phyloP scores from a whole-genome alignment of 495 filamentous ascomycete genomes.

The Penicillium samsonianum region DNA sequence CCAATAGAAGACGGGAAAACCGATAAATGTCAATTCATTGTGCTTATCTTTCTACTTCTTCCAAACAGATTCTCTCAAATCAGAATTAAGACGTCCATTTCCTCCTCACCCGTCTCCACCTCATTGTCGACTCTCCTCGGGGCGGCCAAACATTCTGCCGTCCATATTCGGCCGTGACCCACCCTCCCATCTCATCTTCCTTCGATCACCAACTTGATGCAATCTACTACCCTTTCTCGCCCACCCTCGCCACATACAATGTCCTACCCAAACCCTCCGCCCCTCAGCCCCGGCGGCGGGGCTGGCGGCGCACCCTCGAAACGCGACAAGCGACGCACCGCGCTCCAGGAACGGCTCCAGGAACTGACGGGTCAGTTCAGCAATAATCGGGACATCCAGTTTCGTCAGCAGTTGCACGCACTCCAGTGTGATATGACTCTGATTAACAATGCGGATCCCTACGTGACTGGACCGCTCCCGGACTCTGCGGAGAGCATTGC shows the following conservation, averaged over 20 bases:
- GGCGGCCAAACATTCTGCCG: conserved; percentile 32
- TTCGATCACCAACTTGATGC: conserved; percentile 14
- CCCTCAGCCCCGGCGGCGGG: conserved; percentile 37
- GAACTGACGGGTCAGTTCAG: conserved; percentile 73
- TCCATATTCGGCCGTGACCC: conserved; percentile 12
- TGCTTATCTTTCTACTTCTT: neutral
- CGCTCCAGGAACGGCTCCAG: conserved; percentile 71
- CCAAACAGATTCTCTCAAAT: neutral
- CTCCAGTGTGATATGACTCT: conserved; percentile 88
- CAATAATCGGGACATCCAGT: conserved; percentile 78
- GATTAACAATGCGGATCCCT: conserved; percentile 79
- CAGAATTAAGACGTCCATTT: neutral
- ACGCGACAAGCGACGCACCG: conserved; percentile 82
- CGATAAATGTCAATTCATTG: neutral
- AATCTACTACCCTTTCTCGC: conserved; percentile 42
- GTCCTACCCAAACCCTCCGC: conserved; percentile 15
- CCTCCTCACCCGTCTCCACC: neutral
- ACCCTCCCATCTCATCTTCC: conserved; percentile 10
- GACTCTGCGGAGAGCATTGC: conserved; percentile 68
- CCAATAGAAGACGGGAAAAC: neutral
- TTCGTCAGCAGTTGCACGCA: conserved; percentile 83
- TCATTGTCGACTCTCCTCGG: conserved; percentile 2
- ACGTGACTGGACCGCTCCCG: conserved; percentile 68
- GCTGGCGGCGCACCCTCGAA: conserved; percentile 61
- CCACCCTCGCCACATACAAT: conserved; percentile 36